These are phyloP conservation scores for Epichloe gansuensis DNA, from an alignment of 2,329 filamentous ascomycete species.

Conservation along the genomic window DNA sequence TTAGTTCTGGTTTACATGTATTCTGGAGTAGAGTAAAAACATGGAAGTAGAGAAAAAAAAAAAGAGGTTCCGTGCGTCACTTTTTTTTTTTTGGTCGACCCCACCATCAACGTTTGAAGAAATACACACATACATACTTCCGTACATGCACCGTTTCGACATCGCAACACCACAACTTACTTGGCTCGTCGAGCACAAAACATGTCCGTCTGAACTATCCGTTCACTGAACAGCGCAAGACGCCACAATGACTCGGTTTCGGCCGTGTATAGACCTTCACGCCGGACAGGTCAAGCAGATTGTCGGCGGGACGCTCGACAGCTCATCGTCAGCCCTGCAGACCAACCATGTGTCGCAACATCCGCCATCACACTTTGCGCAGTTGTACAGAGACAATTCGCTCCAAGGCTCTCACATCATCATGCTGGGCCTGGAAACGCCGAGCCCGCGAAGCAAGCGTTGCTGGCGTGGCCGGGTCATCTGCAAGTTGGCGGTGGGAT, in stretches of 20 bases:
- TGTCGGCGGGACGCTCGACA: conserved; percentile 82
- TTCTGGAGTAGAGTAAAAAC: no score
- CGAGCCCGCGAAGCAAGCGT: conserved; percentile 63
- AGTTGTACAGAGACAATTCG: conserved; percentile 63
- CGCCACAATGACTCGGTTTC: conserved; percentile 73
- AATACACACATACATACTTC: neutral
- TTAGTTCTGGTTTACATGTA: no score
- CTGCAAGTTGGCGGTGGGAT: conserved; percentile 94
- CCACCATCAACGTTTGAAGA: neutral
- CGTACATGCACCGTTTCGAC: neutral
- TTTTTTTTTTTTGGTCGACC: neutral
- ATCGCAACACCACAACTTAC: neutral
- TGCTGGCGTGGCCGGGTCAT: conserved; percentile 64
- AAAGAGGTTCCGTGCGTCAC: neutral
- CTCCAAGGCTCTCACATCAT: conserved; percentile 84
- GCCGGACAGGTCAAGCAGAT: conserved; percentile 98
- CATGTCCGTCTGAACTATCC: neutral
- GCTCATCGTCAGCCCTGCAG: conserved; percentile 52
- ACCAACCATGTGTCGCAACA: conserved; percentile 89
- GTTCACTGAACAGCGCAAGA: neutral
- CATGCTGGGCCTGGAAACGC: conserved; percentile 85
- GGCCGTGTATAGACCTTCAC: conserved; percentile 95
- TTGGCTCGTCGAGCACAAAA: neutral
- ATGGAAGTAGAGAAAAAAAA: no score
- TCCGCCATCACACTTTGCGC: conserved; percentile 69